phyloP scores from a whole-genome alignment of 331 rosid genomes.

The Arachis monticola region DNA sequence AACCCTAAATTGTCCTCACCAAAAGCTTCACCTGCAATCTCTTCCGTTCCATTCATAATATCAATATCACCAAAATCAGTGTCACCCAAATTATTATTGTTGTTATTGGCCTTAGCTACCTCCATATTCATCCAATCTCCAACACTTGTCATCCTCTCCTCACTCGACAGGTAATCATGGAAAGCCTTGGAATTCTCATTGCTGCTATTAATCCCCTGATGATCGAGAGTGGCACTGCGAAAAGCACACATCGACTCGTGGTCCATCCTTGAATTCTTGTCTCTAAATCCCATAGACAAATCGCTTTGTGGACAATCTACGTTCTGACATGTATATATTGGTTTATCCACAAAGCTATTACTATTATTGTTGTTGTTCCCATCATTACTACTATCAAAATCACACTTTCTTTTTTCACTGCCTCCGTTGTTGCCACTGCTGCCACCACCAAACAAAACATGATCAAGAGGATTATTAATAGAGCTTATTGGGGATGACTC shows the following conservation, averaged over 20 bases:
- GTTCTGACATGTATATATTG: conserved; percentile 35
- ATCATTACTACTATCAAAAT: conserved; percentile 5
- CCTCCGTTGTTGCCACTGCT: neutral
- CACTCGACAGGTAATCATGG: conserved; percentile 4
- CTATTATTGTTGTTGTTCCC: too few relatives aligned
- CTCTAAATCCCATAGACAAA: conserved; percentile 33
- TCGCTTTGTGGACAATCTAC: conserved; percentile 29
- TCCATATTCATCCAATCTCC: conserved; percentile 58
- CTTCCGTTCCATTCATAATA: neutral
- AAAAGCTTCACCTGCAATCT: neutral
- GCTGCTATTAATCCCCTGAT: neutral
- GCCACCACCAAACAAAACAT: neutral
- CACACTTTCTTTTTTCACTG: conserved; percentile 46
- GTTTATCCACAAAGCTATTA: neutral
- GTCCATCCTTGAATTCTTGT: conserved; percentile 40
- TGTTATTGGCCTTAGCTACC: conserved; percentile 27
- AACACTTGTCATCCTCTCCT: neutral
- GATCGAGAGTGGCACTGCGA: neutral
- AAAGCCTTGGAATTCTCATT: neutral
- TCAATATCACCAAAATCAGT: neutral
- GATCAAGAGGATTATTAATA: neutral
- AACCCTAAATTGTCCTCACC: conserved; percentile 26
- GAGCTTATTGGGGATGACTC: neutral
- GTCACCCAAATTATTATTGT: too few relatives aligned
- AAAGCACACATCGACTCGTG: conserved; percentile 29